A percentile compares a stretch with the other conserved stretches of the same genome.
Conservation (phyloP, 495 filamentous ascomycete genomes). For the Hypoxylon cercidicola region DNA sequence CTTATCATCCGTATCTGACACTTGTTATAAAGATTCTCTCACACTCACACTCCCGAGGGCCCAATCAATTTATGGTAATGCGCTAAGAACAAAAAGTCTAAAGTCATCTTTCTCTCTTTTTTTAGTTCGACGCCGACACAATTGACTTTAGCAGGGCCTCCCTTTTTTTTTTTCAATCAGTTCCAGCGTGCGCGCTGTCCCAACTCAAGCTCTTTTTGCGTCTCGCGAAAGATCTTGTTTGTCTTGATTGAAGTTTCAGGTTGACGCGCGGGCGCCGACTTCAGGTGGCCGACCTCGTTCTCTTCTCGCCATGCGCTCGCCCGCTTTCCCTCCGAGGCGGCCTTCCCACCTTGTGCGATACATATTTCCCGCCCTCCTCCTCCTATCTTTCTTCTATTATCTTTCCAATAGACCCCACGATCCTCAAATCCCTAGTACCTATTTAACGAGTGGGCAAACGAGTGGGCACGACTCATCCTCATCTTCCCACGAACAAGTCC, state of each 20-base stretch:
- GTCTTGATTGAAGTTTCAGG: conserved; percentile 13
- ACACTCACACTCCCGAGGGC: not conserved
- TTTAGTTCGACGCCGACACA: conserved; percentile 14
- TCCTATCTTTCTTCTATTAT: conserved; percentile 49
- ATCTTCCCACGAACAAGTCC: conserved; percentile 19
- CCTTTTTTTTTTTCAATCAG: conserved; percentile 3
- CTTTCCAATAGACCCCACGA: conserved; percentile 30
- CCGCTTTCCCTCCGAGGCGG: conserved; percentile 53
- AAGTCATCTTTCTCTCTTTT: not conserved
- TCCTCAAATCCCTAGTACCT: conserved; percentile 15
- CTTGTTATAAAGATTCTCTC: no score
- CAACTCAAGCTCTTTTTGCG: conserved; percentile 4
- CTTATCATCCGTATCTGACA: no score
- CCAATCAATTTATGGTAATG: not conserved
- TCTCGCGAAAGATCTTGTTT: conserved; percentile 17
- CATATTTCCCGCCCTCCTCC: conserved; percentile 44
- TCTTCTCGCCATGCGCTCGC: conserved; percentile 45
- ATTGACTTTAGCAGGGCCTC: conserved; percentile 32
- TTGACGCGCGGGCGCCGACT: conserved; percentile 37
- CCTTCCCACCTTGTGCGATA: conserved; percentile 52
- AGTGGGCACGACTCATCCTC: conserved; percentile 14
- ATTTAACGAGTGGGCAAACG: conserved; percentile 25
- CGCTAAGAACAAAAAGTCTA: not conserved
- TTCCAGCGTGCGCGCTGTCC: conserved; percentile 8
- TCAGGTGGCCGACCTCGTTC: conserved; percentile 34